Conservation (phyloP, 2,329 filamentous ascomycete species). For the Neoscytalidium dimidiatum region DNA sequence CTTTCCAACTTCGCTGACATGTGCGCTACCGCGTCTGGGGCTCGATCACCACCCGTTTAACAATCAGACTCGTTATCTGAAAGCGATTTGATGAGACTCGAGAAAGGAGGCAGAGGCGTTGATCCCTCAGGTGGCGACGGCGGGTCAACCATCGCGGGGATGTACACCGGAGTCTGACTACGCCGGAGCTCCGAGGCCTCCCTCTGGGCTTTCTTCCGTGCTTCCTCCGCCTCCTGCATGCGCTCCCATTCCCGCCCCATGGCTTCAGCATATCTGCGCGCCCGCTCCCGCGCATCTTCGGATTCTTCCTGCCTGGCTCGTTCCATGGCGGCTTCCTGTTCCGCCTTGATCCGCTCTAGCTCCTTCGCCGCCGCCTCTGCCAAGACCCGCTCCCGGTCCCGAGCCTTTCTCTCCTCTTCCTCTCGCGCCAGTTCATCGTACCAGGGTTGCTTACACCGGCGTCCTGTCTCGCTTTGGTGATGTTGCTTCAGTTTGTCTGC, state of each 20-base stretch:
- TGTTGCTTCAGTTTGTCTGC: not conserved
- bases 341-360: not conserved
- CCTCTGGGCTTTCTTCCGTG: not conserved
- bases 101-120: not conserved
- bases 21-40: not conserved
- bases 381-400: not conserved
- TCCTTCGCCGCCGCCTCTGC: not conserved
- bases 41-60: not conserved
- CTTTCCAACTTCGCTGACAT: not conserved
- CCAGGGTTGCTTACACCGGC: not conserved
- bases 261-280: not conserved
- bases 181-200: not conserved
- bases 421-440: not conserved
- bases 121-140: not conserved
- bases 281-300: not conserved
- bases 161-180: not conserved
- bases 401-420: not conserved
- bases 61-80: not conserved
- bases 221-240: not conserved
- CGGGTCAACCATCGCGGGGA: not conserved
- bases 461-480: not conserved
- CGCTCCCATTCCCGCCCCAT: not conserved
- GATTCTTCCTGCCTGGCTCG: not conserved
- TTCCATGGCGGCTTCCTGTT: not conserved
- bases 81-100: not conserved